Percentiles rank a stretch among this genome's conserved stretches.
These are phyloP conservation scores for Paecilomyces sp. DNA, from an alignment of 2,329 filamentous ascomycete genomes.

Conservation along the genomic window DNA sequence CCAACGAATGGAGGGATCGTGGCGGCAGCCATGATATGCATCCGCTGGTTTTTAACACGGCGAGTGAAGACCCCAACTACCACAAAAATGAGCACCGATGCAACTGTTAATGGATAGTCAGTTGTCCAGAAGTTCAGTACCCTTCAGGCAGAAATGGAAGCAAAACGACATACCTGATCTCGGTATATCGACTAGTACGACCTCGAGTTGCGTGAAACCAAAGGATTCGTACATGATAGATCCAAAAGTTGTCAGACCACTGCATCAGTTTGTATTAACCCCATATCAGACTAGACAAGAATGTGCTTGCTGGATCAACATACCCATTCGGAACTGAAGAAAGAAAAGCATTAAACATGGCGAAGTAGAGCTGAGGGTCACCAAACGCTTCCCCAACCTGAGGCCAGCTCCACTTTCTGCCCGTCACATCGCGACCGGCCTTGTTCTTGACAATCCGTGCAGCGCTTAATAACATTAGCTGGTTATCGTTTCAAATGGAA, in stretches of 20 bases:
- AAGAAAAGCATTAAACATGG: conserved; percentile 4
- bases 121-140: not conserved
- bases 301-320: not conserved
- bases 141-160: not conserved
- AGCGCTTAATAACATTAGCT: not conserved
- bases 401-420: not conserved
- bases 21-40: not conserved
- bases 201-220: conserved; percentile 8
- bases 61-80: not conserved
- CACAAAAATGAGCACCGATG: not conserved
- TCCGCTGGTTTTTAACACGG: not conserved
- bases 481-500: not conserved
- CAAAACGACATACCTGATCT: not conserved
- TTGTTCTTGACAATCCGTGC: not conserved
- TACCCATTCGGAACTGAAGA: conserved; percentile 5
- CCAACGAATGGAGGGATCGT: conserved; percentile 25
- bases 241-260: conserved; percentile 4
- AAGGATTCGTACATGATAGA: conserved; percentile 14
- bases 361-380: not conserved
- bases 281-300: not conserved
- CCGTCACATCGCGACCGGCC: not conserved
- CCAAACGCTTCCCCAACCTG: not conserved
- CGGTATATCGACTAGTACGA: not conserved
- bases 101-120: not conserved
- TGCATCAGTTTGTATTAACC: not conserved